Conservation (phyloP, 2,329 filamentous ascomycete genomes). For the Pseudogymnoascus sp. region DNA sequence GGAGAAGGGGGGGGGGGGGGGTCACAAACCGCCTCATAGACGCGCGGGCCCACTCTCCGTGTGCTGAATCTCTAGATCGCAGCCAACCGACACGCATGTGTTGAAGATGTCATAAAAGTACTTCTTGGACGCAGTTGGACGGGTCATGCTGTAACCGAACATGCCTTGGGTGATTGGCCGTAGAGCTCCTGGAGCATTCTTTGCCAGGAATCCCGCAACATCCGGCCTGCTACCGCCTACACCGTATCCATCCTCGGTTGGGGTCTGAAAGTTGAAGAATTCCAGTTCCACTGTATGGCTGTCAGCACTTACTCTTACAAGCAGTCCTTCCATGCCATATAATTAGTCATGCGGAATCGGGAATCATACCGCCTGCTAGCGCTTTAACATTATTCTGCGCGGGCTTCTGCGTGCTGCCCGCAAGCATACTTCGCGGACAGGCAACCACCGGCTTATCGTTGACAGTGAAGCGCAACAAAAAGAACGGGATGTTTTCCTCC, state of each 20-base stretch:
- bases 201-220: slow-evolving; percentile 65
- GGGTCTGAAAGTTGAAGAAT: slow-evolving; percentile 84
- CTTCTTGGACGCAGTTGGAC: slow-evolving; percentile 82
- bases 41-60: slow-evolving; percentile 88
- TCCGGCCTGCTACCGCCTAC: slow-evolving; percentile 56
- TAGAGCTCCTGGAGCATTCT: slow-evolving; percentile 65
- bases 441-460: slow-evolving; percentile 72
- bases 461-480: slow-evolving; percentile 75
- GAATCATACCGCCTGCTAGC: slow-evolving; percentile 76
- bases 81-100: slow-evolving; percentile 68
- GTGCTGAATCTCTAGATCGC: slow-evolving; percentile 89
- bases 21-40: slow-evolving; percentile 62
- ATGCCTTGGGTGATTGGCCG: slow-evolving; percentile 84
- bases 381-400: slow-evolving; percentile 65
- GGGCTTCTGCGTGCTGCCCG: slow-evolving; percentile 60
- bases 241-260: slow-evolving; percentile 36
- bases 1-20: background rate
- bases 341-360: background rate
- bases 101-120: slow-evolving; percentile 88
- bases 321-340: background rate
- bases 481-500: slow-evolving; percentile 85
- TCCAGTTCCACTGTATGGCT: slow-evolving; percentile 72
- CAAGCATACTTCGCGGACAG: slow-evolving; percentile 72
- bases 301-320: slow-evolving; percentile 14
- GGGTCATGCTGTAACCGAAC: slow-evolving; percentile 88